Conservation (phyloP, 345 rosid species). For the Excoecaria cochinchinensis region DNA sequence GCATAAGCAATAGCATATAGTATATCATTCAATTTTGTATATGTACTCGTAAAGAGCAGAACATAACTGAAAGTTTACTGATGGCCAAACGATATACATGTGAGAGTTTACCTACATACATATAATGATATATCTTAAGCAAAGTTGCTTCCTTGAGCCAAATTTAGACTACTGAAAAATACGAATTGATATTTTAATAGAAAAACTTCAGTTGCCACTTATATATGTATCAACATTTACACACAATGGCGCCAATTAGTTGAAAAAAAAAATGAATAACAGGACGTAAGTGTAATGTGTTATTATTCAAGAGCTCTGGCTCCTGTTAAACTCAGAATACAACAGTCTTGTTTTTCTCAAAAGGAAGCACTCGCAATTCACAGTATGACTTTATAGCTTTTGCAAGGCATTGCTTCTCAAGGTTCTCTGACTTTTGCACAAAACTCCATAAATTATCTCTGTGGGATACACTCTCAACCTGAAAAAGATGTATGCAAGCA, state of each 20-base stretch:
- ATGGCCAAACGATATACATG: neutral
- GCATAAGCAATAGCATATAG: conserved; percentile 41
- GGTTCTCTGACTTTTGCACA: conserved; percentile 84
- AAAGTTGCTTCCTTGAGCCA: too few species aligned
- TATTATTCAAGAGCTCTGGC: conserved; percentile 1
- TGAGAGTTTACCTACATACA: neutral
- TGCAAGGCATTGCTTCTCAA: conserved; percentile 85
- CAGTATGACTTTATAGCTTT: conserved; percentile 80
- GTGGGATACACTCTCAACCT: conserved; percentile 96
- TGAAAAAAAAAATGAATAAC: neutral
- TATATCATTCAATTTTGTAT: conserved; percentile 18
- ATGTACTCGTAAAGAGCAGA: conserved; percentile 1
- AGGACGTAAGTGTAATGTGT: neutral
- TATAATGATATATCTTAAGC: too few species aligned
- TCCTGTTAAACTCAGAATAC: conserved; percentile 47
- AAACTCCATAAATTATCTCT: conserved; percentile 78
- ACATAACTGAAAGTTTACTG: neutral
- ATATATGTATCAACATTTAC: neutral
- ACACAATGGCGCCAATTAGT: neutral
- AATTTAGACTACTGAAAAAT: neutral
- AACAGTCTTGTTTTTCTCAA: conserved; percentile 63
- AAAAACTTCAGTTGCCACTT: neutral
- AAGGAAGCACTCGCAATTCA: conserved; percentile 82
- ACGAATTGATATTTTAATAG: neutral
- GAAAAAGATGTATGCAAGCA: conserved; percentile 9